Evolutionary conservation across 23 red algal species (phyloP).

Genomic region (Gracilariopsis chorda): DNA sequence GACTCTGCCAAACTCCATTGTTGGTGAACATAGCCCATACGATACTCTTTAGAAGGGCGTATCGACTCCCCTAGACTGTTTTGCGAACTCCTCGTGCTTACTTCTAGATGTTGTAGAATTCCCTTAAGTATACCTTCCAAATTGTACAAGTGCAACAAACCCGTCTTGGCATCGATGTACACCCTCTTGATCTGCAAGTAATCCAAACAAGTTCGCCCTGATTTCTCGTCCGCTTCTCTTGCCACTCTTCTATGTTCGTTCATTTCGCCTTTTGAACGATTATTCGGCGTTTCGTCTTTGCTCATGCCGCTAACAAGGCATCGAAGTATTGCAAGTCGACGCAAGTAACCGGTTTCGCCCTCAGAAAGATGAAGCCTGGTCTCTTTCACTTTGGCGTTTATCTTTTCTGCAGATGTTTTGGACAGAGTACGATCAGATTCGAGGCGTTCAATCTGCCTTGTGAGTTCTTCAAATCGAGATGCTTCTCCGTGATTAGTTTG

Average conservation of each 20-base stretch:
- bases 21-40: constrained; percentile 6
- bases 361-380: constrained; percentile 3
- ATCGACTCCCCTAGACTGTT: not conserved
- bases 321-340: constrained; percentile 30
- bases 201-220: not conserved
- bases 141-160: constrained; percentile 40
- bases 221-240: constrained; percentile 5
- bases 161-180: constrained; percentile 41
- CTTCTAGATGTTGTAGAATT: constrained; percentile 32
- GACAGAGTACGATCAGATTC: not conserved
- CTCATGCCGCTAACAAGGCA: not conserved
- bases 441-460: not conserved
- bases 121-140: constrained; percentile 20
- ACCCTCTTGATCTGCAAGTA: constrained; percentile 1
- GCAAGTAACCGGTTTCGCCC: constrained; percentile 41
- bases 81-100: not conserved
- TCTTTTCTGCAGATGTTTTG: not conserved
- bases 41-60: not conserved
- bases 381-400: constrained; percentile 16
- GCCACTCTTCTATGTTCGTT: not conserved
- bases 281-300: not conserved
- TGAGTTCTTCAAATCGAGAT: not conserved
- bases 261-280: not conserved
- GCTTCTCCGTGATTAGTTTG: not conserved
- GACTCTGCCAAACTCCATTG: constrained; percentile 26